A percentile compares a stretch with the other conserved stretches of the same genome.
phyloP scores from a whole-genome alignment of 306 rosid genomes.

The Fagus crenata region DNA sequence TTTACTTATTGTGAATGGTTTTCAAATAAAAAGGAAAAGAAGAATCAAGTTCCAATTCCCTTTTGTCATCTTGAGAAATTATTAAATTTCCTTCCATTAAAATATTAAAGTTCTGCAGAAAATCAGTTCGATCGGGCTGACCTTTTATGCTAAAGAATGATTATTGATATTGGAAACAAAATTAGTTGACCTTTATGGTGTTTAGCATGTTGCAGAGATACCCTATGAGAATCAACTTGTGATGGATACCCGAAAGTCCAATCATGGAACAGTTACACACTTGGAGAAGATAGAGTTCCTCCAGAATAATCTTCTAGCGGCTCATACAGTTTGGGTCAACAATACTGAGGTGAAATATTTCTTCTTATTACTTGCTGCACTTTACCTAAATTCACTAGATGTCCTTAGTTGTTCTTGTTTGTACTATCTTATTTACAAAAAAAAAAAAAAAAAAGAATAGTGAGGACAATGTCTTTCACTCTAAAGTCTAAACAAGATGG shows the following conservation, averaged over 20 bases:
- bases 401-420: not conserved
- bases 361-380: constrained; percentile 15
- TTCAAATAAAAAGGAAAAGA: not conserved
- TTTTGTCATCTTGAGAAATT: not conserved
- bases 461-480: not conserved
- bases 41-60: not conserved
- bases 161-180: constrained; percentile 10
- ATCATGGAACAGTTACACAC: constrained; percentile 85
- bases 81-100: not conserved
- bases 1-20: not conserved
- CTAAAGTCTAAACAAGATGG: not conserved
- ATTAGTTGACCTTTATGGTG: constrained; percentile 22
- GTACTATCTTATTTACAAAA: not conserved
- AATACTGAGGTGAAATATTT: constrained; percentile 54
- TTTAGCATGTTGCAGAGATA: constrained; percentile 90
- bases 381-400: not conserved
- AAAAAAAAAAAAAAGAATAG: not conserved
- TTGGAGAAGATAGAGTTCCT: constrained; percentile 64
- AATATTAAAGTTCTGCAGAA: not conserved
- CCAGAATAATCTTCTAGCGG: constrained; percentile 69
- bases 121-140: not conserved
- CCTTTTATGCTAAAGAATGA: not conserved
- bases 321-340: constrained; percentile 81
- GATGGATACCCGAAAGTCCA: constrained; percentile 51
- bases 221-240: constrained; percentile 78